Conservation (phyloP, 345 rosid species). For the Eucalyptus melliodora region DNA sequence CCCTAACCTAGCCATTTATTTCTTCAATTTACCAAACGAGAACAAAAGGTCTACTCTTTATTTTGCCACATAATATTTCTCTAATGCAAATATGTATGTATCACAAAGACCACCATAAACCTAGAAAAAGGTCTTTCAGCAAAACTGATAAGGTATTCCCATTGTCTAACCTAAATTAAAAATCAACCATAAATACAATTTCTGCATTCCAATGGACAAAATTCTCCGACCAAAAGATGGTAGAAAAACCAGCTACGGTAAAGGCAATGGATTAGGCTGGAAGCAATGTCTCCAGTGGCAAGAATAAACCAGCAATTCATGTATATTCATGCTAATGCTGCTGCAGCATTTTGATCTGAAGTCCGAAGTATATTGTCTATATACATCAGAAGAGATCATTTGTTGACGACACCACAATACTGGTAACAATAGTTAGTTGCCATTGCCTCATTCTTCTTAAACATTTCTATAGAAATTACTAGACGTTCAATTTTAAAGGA, state of each 20-base stretch:
- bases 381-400: not conserved
- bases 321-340: not conserved
- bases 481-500: not conserved
- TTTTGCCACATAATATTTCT: not conserved
- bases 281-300: not conserved
- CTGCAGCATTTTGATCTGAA: not conserved
- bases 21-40: not conserved
- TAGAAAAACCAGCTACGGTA: not conserved
- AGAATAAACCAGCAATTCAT: not conserved
- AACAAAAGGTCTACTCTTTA: not conserved
- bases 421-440: not conserved
- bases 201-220: not conserved
- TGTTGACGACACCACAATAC: not conserved
- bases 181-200: not conserved
- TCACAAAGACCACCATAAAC: not conserved
- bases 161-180: not conserved
- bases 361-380: not conserved
- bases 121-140: not conserved
- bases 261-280: not conserved
- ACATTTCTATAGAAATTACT: not conserved
- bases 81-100: not conserved
- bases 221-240: not conserved
- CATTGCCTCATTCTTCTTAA: not conserved
- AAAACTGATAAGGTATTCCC: not conserved
- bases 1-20: not conserved